Evolutionary conservation across 495 filamentous ascomycete species (phyloP).

Genomic region (Neurospora sp.): DNA sequence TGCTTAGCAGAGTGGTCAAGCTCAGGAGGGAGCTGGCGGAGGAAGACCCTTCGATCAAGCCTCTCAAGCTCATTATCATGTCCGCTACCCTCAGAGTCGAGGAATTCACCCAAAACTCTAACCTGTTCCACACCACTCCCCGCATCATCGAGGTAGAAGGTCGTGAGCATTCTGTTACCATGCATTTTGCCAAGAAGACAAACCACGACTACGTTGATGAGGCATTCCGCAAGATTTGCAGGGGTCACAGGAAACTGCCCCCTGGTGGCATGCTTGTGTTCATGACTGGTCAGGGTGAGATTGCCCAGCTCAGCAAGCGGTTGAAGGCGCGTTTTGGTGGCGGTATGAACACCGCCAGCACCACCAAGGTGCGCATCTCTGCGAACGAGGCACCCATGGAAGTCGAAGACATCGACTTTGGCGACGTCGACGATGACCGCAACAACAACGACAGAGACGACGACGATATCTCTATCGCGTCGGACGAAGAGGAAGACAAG

Average conservation of each 20-base stretch:
- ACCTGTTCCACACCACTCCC: constrained; percentile 69
- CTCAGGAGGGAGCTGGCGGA: constrained; percentile 39
- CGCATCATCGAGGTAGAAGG: constrained; percentile 86
- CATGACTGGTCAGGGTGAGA: constrained; percentile 89
- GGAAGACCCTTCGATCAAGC: constrained; percentile 47
- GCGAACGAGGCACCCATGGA: constrained; percentile 73
- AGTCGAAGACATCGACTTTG: constrained; percentile 79
- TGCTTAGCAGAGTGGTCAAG: constrained; percentile 87
- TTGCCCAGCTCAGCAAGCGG: constrained; percentile 62
- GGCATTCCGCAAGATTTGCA: constrained; percentile 74
- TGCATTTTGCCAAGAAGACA: constrained; percentile 79
- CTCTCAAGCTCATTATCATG: constrained; percentile 95
- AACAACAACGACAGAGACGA: constrained; percentile 38
- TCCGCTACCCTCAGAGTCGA: constrained; percentile 86
- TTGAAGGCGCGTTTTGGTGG: constrained; percentile 59
- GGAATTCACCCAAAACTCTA: constrained; percentile 77
- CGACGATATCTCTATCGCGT: constrained; percentile 36
- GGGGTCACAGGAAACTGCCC: constrained; percentile 83
- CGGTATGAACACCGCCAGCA: constrained; percentile 37
- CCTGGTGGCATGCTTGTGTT: constrained; percentile 92
- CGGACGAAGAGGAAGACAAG: constrained; percentile 44
- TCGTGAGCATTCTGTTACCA: constrained; percentile 81
- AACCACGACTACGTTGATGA: constrained; percentile 83
- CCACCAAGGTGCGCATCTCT: constrained; percentile 59
- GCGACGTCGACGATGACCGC: constrained; percentile 38